A percentile compares a stretch with the other conserved stretches of the same genome.
phyloP scores from a whole-genome alignment of 2,329 filamentous ascomycete genomes.

The Talaromyces verruculosus region DNA sequence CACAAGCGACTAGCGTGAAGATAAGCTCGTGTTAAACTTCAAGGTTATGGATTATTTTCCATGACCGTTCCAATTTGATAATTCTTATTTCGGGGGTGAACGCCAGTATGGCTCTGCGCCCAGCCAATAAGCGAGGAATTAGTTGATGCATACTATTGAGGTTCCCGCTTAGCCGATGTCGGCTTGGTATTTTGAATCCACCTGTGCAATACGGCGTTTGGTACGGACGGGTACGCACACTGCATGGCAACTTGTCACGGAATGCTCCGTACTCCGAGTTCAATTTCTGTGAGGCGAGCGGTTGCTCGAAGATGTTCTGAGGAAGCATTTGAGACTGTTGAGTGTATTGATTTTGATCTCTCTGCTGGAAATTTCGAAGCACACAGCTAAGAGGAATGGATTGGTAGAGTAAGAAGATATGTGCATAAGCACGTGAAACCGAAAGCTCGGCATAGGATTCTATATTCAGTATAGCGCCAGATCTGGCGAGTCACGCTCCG shows the following conservation, averaged over 20 bases:
- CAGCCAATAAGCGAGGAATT: constrained; percentile 14
- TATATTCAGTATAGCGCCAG: background rate
- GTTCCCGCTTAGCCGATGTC: constrained; percentile 21
- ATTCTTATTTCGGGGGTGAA: background rate
- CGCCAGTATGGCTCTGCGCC: background rate
- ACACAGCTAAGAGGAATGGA: background rate
- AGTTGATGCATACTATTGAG: background rate
- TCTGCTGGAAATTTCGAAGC: background rate
- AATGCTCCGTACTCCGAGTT: constrained; percentile 9
- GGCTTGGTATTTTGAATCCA: constrained; percentile 7
- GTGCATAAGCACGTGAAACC: background rate
- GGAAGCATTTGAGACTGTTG: background rate
- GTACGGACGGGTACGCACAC: background rate
- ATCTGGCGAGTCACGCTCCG: background rate
- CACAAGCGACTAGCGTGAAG: background rate
- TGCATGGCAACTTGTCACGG: background rate
- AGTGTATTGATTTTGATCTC: too few relatives aligned
- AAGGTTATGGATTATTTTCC: constrained; percentile 5
- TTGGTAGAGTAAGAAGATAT: background rate
- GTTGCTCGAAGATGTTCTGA: background rate
- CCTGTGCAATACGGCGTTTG: constrained; percentile 13
- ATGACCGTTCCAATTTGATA: constrained; percentile 21
- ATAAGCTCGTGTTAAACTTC: constrained; percentile 15
- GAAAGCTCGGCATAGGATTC: constrained; percentile 5
- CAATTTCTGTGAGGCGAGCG: background rate